Evolutionary conservation across 805 yeast genomes (phyloP), one percentile per base, ranked within the genome.

Genomic region (Ogataea trehaloabstinens): DNA sequence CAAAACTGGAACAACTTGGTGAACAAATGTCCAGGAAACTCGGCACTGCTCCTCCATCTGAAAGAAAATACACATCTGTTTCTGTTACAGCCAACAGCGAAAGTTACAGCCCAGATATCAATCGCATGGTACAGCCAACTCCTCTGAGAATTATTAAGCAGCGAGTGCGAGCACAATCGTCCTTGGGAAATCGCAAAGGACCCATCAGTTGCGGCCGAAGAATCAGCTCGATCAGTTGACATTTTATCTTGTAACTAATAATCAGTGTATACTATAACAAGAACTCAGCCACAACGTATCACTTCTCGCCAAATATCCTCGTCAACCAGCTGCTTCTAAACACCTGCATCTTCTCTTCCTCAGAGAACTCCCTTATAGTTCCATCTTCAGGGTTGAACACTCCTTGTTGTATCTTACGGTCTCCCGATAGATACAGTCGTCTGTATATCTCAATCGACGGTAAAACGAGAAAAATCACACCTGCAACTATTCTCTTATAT

Each of bases 371-470:
- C n/a, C 71, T 53, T 4, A 71, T 53, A 1, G 70, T 61, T 0
- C 77, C 77, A 35, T 71, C 76, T 1, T 57, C 57, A 1, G 70
- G 66, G 34, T 59, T 52, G 42, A 61, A 58, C 31, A 67, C 74
- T 8, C 80, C 80, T 29, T 64, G 54, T 47, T 74, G 79, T 3
- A 61, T 59, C 22, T 64, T 62, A 42, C 73, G 58, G 33, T 69
- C 73, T 13, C 66, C 64, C 4, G 74, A 74, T 10, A 61, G 52
- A 24, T 67, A 56, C 11, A 58, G 34, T 19, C 70, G 40, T 29
- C 61, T 48, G 37, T 61, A 64, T 3, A 64, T 38, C 38, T 61
- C 70, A 4, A 45, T 33, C 3, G 56, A 43, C 0, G 70, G 66
- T 5, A 61, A 45, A 8, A 51, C 33, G 6, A 63, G 29, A 22